Percentiles rank a stretch among this genome's conserved stretches.
These are phyloP conservation scores for Ophiosphaerella herpotricha DNA, from an alignment of 2,329 filamentous ascomycete genomes.

Conservation along the genomic window DNA sequence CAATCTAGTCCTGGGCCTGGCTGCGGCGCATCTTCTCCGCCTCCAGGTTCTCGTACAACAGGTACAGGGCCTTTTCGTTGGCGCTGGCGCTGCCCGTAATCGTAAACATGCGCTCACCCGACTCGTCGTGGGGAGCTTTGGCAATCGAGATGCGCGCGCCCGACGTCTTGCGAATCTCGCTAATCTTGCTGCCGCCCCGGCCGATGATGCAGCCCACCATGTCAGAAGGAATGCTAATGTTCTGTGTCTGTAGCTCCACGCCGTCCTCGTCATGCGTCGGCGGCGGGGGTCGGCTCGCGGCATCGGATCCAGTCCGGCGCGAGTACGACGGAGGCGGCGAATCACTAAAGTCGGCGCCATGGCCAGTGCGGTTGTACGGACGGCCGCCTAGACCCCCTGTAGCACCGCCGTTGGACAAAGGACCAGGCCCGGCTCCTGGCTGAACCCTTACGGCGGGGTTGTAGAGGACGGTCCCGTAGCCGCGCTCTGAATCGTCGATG, in stretches of 20 bases:
- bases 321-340: slow-evolving; percentile 65
- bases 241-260: slow-evolving; percentile 97
- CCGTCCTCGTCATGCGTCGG: slow-evolving; percentile 94
- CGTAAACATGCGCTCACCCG: slow-evolving; percentile 98
- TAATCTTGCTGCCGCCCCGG: slow-evolving; percentile 93
- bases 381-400: slow-evolving; percentile 58
- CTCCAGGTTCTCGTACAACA: slow-evolving; percentile 98
- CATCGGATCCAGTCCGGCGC: slow-evolving; percentile 83
- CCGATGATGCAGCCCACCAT: slow-evolving; percentile 99
- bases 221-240: slow-evolving; percentile 98
- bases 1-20: slow-evolving; percentile 60
- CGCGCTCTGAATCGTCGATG: slow-evolving; percentile 96
- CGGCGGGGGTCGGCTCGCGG: slow-evolving; percentile 72
- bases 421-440: slow-evolving; percentile 58
- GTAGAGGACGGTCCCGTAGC: slow-evolving; percentile 95
- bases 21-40: slow-evolving; percentile 98
- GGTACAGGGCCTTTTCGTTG: slow-evolving; percentile 94
- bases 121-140: slow-evolving; percentile 95
- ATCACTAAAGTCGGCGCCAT: slow-evolving; percentile 97
- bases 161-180: slow-evolving; percentile 95
- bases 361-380: slow-evolving; percentile 88
- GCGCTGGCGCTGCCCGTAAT: slow-evolving; percentile 94
- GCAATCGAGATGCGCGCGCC: slow-evolving; percentile 97
- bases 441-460: slow-evolving; percentile 93
- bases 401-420: slow-evolving; percentile 57